Conservation (phyloP, 768 basidiomycete genomes). For the Gelatoporia subvermispora region DNA sequence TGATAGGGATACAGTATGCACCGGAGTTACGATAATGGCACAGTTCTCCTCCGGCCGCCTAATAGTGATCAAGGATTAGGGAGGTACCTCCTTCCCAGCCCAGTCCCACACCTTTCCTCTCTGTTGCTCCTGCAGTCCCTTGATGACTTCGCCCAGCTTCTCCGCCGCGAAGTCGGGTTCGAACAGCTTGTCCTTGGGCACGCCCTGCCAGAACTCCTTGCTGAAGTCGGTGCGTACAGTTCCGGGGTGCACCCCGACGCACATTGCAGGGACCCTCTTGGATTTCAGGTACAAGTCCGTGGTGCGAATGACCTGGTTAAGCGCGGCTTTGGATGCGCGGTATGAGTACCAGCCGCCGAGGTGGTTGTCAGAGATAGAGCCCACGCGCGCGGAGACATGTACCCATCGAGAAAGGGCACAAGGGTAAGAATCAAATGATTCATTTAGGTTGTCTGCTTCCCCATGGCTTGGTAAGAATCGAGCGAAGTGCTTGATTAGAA, state of each 20-base stretch:
- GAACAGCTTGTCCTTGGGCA: constrained; percentile 35
- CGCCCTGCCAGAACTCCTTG: constrained; percentile 45
- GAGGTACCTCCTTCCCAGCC: constrained; percentile 45
- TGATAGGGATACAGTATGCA: too few relatives aligned
- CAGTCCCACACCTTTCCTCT: constrained; percentile 57
- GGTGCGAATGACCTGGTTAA: constrained; percentile 59
- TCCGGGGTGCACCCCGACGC: constrained; percentile 54
- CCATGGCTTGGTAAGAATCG: constrained; percentile 44
- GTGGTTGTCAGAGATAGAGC: constrained; percentile 53
- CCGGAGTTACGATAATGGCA: too few relatives aligned
- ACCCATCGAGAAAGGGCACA: constrained; percentile 48
- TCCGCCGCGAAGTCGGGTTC: constrained; percentile 47
- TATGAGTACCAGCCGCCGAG: constrained; percentile 62
- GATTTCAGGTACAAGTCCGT: constrained; percentile 51
- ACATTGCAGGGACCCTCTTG: constrained; percentile 43
- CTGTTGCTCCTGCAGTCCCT: constrained; percentile 32
- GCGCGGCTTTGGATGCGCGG: constrained; percentile 55
- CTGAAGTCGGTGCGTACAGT: constrained; percentile 59
- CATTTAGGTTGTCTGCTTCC: background rate
- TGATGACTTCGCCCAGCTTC: constrained; percentile 42
- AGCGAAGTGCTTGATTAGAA: constrained; percentile 59
- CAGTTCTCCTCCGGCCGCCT: too few relatives aligned
- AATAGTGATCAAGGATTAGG: constrained; percentile 10
- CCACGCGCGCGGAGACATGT: constrained; percentile 55
- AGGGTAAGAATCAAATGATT: constrained; percentile 3